These are phyloP conservation scores for Actinidia arguta DNA, from an alignment of 179 eudicot genomes.

Conservation along the genomic window DNA sequence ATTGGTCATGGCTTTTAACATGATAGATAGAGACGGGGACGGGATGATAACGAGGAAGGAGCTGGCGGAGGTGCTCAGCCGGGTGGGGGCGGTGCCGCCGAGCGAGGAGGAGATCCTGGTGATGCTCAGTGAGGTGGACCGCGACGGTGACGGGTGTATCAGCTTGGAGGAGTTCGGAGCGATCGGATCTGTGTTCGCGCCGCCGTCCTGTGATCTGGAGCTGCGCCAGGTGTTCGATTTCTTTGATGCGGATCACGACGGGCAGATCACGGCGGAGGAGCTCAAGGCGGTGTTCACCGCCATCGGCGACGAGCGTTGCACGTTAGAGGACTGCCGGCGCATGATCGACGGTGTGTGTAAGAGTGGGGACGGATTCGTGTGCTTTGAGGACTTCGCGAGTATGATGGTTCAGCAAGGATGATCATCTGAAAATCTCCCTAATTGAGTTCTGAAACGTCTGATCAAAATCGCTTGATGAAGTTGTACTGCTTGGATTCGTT, in stretches of 20 bases:
- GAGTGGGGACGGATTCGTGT: conserved; percentile 62
- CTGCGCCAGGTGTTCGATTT: conserved; percentile 61
- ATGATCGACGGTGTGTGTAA: conserved; percentile 69
- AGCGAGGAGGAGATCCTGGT: conserved; percentile 51
- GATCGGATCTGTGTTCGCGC: conserved; percentile 58
- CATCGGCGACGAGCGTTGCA: conserved; percentile 66
- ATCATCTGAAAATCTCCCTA: too few species aligned
- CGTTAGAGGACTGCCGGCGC: conserved; percentile 71
- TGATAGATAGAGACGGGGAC: conserved; percentile 80
- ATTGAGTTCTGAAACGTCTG: background rate
- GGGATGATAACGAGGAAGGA: conserved; percentile 63
- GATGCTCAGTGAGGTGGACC: conserved; percentile 68
- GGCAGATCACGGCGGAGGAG: conserved; percentile 78
- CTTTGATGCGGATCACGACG: conserved; percentile 79
- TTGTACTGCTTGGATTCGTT: conserved; percentile 9
- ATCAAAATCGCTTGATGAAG: background rate
- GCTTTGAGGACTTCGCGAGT: conserved; percentile 59
- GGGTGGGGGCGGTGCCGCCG: conserved; percentile 37
- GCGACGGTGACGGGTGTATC: conserved; percentile 77
- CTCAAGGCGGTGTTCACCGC: conserved; percentile 50
- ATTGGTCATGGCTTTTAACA: conserved; percentile 49
- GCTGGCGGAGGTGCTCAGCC: conserved; percentile 47
- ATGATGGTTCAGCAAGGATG: conserved; percentile 53
- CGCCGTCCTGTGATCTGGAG: conserved; percentile 55
- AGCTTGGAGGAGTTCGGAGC: conserved; percentile 72